phyloP scores from a whole-genome alignment of 805 yeast species.

The Yamadazyma philogaea region DNA sequence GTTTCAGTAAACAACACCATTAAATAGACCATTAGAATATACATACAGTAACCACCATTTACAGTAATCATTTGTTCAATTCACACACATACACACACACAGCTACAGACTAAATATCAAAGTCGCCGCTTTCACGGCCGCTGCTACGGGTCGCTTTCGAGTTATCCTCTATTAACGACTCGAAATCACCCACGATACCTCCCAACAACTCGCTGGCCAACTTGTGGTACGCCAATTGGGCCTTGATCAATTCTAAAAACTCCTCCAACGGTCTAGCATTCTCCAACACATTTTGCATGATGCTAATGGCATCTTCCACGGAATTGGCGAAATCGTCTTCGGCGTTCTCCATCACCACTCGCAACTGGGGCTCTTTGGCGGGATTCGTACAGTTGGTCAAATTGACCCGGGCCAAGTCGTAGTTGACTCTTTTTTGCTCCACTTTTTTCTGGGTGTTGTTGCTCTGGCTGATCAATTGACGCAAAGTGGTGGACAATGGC shows the following conservation, averaged over 20 bases:
- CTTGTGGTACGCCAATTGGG: slow-evolving; percentile 80
- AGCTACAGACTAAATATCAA: slow-evolving; percentile 30
- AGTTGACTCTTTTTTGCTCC: slow-evolving; percentile 70
- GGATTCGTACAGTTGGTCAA: slow-evolving; percentile 41
- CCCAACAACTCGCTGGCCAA: slow-evolving; percentile 66
- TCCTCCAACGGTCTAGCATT: slow-evolving; percentile 66
- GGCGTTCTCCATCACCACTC: slow-evolving; percentile 75
- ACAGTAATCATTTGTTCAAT: neutral
- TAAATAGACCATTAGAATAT: slow-evolving; percentile 3
- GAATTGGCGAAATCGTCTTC: slow-evolving; percentile 90
- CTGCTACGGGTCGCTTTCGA: slow-evolving; percentile 14
- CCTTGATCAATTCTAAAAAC: slow-evolving; percentile 65
- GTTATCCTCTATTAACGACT: slow-evolving; percentile 52
- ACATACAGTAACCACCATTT: too few species aligned
- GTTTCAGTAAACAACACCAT: slow-evolving; percentile 12
- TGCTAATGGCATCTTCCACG: slow-evolving; percentile 80
- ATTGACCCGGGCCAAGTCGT: slow-evolving; percentile 68
- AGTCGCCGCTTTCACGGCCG: slow-evolving; percentile 32
- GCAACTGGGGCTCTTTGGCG: slow-evolving; percentile 62
- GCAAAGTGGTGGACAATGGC: slow-evolving; percentile 59
- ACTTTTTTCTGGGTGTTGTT: slow-evolving; percentile 69
- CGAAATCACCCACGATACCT: slow-evolving; percentile 61
- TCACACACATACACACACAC: too few species aligned
- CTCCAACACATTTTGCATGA: slow-evolving; percentile 77
- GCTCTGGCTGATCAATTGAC: slow-evolving; percentile 59